Evolutionary conservation across 2,329 filamentous ascomycete genomes (phyloP).

Genomic region (Teratosphaeriaceae sp.): DNA sequence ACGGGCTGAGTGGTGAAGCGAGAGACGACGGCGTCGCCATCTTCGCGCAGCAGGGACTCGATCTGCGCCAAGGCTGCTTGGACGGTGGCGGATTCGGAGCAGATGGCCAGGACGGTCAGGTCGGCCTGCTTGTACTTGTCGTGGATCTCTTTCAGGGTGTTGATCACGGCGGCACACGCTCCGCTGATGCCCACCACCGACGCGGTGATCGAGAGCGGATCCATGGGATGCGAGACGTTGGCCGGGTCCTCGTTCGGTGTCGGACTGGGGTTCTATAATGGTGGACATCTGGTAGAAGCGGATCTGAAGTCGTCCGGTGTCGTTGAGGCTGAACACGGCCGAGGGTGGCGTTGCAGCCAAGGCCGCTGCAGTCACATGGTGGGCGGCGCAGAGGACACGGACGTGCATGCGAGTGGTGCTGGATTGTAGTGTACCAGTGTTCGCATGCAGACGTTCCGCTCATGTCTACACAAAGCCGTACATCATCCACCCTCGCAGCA

Average conservation of each 20-base stretch:
- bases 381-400: too few species aligned
- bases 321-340: too few species aligned
- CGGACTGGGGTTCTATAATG: too few species aligned
- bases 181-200: background rate
- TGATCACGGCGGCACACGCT: background rate
- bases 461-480: too few species aligned
- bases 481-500: background rate
- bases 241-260: background rate
- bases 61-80: background rate
- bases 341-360: too few species aligned
- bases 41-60: background rate
- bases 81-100: background rate
- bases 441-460: too few species aligned
- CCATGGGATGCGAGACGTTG: background rate
- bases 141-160: background rate
- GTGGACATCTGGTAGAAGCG: too few species aligned
- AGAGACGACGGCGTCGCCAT: background rate
- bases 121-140: slow-evolving; percentile 2
- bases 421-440: too few species aligned
- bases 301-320: too few species aligned
- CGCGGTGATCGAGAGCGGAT: background rate
- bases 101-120: background rate
- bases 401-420: too few species aligned
- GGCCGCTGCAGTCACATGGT: too few species aligned
- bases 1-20: background rate